Evolutionary conservation across 2,329 filamentous ascomycete species (phyloP), one percentile per base, ranked within the genome.

Genomic region (Sporothrix mexicana): DNA sequence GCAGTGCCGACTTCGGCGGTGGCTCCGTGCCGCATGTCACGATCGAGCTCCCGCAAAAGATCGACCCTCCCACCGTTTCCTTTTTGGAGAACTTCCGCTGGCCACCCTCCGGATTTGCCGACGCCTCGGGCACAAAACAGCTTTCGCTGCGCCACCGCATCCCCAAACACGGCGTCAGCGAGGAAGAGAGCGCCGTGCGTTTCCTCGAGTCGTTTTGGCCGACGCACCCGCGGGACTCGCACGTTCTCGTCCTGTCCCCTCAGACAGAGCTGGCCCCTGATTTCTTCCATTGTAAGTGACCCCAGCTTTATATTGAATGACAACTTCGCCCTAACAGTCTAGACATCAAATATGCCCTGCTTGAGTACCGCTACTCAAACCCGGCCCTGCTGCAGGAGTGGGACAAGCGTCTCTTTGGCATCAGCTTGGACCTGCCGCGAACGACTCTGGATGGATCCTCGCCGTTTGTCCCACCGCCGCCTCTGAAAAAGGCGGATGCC

Each of bases 191-290:
- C 72, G 90, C 93, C 0, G 84, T 91, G 17, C 90, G 91, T 30
- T 93, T 95, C 73, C 83, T 97, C 5, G 95, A 98, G 82, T 92
- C 93, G 0, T 97, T 97, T 80, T 98, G 94, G 86, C 95, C 96
- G 1, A 82, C 84, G 2, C 85, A 89, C 73, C 85, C 89, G 5
- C 79, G 81, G 1, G 82, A 88, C 70, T 91, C 91, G 10, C 94
- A 98, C 79, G 88, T 97, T 2, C 85, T 99, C n/a, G 82, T 98
- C 1, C 87, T 99, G 6, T 95, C 94, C 5, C 89, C 95, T 0
- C 90, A 97, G 76, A 88, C 87, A 0, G 93, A 98, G 79, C 82
- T 98, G 0, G 92, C 93, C 0, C 90, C 91, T 1, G 87, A 92
- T 1, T 98, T 94, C 79, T 95, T 92, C 75, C 93, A 97, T 75